These are phyloP conservation scores for Botrytis galanthina DNA, from an alignment of 2,329 filamentous ascomycete species.

Conservation along the genomic window DNA sequence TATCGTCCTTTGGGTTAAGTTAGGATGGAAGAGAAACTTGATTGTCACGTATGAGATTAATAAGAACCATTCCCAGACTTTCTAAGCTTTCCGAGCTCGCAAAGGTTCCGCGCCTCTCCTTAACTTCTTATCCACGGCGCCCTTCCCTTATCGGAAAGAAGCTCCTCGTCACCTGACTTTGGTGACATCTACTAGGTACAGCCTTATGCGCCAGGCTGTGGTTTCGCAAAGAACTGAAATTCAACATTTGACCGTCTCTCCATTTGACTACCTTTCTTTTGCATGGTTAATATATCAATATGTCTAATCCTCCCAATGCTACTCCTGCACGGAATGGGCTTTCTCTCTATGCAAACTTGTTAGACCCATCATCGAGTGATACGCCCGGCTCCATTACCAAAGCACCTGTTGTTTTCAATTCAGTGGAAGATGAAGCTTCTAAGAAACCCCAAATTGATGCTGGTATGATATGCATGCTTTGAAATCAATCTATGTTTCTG, in stretches of 20 bases:
- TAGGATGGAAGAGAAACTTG: neutral
- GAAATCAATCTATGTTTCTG: conserved; percentile 36
- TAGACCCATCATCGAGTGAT: conserved; percentile 58
- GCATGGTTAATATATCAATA: conserved; percentile 20
- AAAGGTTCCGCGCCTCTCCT: conserved; percentile 1
- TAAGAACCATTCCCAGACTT: neutral
- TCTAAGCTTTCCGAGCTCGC: neutral
- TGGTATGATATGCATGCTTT: conserved; percentile 51
- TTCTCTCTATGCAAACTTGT: conserved; percentile 82
- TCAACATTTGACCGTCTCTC: neutral
- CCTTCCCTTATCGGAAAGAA: neutral
- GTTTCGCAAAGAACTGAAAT: conserved; percentile 13
- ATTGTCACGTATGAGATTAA: neutral
- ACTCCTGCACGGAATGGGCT: conserved; percentile 48
- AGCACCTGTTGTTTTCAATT: conserved; percentile 69
- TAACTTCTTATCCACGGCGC: conserved; percentile 1
- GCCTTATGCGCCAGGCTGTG: conserved; percentile 23
- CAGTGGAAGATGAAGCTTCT: conserved; percentile 45
- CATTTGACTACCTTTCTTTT: conserved; percentile 9
- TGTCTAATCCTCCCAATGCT: conserved; percentile 34
- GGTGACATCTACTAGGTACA: neutral
- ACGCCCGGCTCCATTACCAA: conserved; percentile 65
- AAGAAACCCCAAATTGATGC: conserved; percentile 61
- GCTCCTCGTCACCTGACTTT: neutral
- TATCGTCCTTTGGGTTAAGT: neutral